A percentile compares a stretch with the other conserved stretches of the same genome.
phyloP scores from a whole-genome alignment of 2,329 filamentous ascomycete species.

The Fusarium zealandicum region DNA sequence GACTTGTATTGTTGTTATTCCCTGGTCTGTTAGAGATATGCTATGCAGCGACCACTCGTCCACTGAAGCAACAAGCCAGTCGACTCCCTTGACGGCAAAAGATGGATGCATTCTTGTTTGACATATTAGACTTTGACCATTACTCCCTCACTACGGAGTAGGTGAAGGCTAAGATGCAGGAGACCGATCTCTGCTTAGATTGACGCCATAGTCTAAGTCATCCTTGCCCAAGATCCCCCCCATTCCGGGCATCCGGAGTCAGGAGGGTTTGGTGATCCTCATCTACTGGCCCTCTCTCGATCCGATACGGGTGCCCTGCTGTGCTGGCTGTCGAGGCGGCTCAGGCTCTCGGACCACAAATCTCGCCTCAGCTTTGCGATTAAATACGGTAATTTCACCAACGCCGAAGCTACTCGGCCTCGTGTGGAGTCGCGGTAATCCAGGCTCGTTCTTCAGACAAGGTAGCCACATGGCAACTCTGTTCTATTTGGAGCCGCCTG shows the following conservation, averaged over 20 bases:
- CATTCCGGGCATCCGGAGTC: slow-evolving; percentile 6
- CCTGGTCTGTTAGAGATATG: background rate
- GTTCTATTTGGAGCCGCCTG: too few relatives aligned
- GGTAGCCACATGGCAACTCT: slow-evolving; percentile 39
- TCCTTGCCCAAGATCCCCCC: slow-evolving; percentile 15
- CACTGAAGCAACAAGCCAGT: background rate
- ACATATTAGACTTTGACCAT: background rate
- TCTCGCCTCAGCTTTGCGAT: slow-evolving; percentile 32
- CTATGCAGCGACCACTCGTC: background rate
- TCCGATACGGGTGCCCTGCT: slow-evolving; percentile 7
- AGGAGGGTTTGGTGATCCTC: slow-evolving; percentile 10
- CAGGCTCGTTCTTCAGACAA: slow-evolving; percentile 20
- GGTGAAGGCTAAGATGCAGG: slow-evolving; percentile 5
- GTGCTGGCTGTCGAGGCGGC: slow-evolving; percentile 20
- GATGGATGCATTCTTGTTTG: background rate
- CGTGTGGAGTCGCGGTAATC: slow-evolving; percentile 23
- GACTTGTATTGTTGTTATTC: background rate
- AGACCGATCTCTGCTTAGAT: slow-evolving; percentile 12
- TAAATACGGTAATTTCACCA: slow-evolving; percentile 41
- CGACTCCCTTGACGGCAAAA: background rate
- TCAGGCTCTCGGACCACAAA: slow-evolving; percentile 18
- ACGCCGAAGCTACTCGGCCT: slow-evolving; percentile 14
- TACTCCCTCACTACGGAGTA: slow-evolving; percentile 8
- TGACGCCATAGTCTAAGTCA: background rate
- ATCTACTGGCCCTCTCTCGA: background rate